Percentiles rank a stretch among this genome's conserved stretches.
Evolutionary conservation across 1,284 basidiomycete species (phyloP).

Genomic region (Amylostereum areolatum): DNA sequence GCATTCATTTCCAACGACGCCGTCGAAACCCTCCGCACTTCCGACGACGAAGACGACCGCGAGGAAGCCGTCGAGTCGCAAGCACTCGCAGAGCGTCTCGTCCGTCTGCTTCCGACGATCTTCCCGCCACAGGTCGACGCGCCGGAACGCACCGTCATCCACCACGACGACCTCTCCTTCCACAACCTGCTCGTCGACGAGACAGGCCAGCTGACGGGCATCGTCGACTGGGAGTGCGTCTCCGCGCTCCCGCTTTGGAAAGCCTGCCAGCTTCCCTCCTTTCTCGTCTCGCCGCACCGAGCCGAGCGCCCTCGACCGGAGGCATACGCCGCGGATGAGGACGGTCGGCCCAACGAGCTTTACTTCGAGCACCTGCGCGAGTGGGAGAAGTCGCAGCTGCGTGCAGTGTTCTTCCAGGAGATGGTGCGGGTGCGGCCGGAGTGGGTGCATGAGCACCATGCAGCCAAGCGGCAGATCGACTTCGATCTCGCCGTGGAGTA

Average conservation of each 20-base stretch:
- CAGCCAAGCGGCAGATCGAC: background rate
- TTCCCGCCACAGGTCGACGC: background rate
- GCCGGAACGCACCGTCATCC: slow-evolving; percentile 3
- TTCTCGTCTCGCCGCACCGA: background rate
- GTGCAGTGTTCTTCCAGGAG: background rate
- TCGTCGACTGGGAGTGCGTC: slow-evolving; percentile 8
- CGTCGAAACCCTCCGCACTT: background rate
- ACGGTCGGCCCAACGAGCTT: background rate
- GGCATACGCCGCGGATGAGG: background rate
- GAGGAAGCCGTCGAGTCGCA: background rate
- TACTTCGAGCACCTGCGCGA: slow-evolving; percentile 3
- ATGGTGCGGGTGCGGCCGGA: background rate
- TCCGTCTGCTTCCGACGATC: background rate
- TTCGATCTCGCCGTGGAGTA: background rate
- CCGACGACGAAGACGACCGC: slow-evolving; percentile 1
- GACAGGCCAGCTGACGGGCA: slow-evolving; percentile 3
- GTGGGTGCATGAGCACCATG: background rate
- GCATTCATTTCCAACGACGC: slow-evolving; percentile 1
- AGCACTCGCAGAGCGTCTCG: background rate
- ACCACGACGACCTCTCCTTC: slow-evolving; percentile 6
- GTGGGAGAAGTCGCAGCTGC: background rate
- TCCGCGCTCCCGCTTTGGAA: slow-evolving; percentile 5
- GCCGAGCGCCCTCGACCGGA: background rate
- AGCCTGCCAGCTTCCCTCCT: background rate
- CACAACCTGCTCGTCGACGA: slow-evolving; percentile 6